Conservation (phyloP, 1,284 basidiomycete genomes). For the Cronartium quercuum region DNA sequence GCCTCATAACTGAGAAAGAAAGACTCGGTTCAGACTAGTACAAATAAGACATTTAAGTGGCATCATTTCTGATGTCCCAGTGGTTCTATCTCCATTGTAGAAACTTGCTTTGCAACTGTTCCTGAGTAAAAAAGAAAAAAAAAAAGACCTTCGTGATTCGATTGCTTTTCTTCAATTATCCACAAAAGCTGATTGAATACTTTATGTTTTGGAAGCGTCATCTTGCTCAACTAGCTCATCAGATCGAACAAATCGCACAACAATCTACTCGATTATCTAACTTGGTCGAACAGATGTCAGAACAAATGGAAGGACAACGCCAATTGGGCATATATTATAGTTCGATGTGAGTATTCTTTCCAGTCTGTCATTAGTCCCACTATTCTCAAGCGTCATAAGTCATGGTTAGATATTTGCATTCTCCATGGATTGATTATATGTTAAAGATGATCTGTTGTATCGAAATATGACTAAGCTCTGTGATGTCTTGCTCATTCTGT, state of each 20-base stretch:
- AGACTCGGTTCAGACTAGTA: not conserved
- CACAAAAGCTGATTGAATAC: not conserved
- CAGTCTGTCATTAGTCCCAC: not conserved
- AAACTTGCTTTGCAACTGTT: not conserved
- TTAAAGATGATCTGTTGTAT: not conserved
- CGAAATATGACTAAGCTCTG: not conserved
- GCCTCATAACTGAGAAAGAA: not conserved
- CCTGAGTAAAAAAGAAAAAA: not conserved
- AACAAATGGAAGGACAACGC: not conserved
- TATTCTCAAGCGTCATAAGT: not conserved
- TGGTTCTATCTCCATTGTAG: not conserved
- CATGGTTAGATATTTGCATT: no score
- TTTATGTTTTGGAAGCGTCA: not conserved
- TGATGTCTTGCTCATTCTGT: not conserved
- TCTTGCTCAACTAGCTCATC: not conserved
- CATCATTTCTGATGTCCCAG: not conserved
- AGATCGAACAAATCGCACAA: not conserved
- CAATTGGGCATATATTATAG: conserved; percentile 1
- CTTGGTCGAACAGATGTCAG: not conserved
- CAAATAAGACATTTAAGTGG: not conserved
- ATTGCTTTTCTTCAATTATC: not conserved
- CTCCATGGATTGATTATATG: no score
- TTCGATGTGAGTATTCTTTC: not conserved
- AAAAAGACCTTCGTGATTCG: no score
- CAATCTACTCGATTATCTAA: not conserved